A percentile compares a stretch with the other conserved stretches of the same genome.
phyloP scores from a whole-genome alignment of 2,329 filamentous ascomycete species.

The Helotiales sp. region DNA sequence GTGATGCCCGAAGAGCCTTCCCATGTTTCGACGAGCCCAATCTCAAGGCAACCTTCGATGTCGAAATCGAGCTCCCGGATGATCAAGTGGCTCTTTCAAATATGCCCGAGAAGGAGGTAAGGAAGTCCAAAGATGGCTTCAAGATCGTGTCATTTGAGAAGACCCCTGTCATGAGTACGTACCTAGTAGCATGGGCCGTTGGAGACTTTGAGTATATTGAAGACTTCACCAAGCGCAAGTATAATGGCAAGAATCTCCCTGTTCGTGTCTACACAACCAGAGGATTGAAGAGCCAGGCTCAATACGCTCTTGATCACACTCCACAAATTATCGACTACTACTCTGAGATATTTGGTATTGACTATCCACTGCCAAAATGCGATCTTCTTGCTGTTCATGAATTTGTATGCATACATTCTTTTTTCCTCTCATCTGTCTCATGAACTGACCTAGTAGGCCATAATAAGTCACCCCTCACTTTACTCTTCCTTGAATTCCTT shows the following conservation, averaged over 20 bases:
- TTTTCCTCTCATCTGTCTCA: background rate
- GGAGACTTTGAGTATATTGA: slow-evolving; percentile 98
- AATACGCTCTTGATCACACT: slow-evolving; percentile 87
- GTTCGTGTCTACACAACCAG: slow-evolving; percentile 95
- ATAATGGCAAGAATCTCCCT: slow-evolving; percentile 88
- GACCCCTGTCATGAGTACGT: slow-evolving; percentile 89
- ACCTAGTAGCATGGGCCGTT: slow-evolving; percentile 90
- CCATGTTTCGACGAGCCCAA: slow-evolving; percentile 99
- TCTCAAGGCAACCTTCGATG: slow-evolving; percentile 93
- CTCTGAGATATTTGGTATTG: slow-evolving; percentile 90
- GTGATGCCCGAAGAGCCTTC: slow-evolving; percentile 92
- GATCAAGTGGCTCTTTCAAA: slow-evolving; percentile 91
- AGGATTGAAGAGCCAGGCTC: slow-evolving; percentile 91
- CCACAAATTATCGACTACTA: slow-evolving; percentile 96
- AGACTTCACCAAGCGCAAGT: slow-evolving; percentile 84
- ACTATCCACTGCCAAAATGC: slow-evolving; percentile 91
- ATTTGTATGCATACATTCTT: slow-evolving; percentile 63
- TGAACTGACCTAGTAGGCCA: slow-evolving; percentile 13
- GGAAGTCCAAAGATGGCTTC: slow-evolving; percentile 64
- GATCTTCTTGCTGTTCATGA: slow-evolving; percentile 92
- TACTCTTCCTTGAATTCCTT: background rate
- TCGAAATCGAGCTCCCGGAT: slow-evolving; percentile 87
- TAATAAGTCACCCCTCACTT: slow-evolving; percentile 17
- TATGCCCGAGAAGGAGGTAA: slow-evolving; percentile 83
- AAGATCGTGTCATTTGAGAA: slow-evolving; percentile 80